These are phyloP conservation scores for Pholiota conissans DNA, from an alignment of 768 basidiomycete genomes.

Conservation along the genomic window DNA sequence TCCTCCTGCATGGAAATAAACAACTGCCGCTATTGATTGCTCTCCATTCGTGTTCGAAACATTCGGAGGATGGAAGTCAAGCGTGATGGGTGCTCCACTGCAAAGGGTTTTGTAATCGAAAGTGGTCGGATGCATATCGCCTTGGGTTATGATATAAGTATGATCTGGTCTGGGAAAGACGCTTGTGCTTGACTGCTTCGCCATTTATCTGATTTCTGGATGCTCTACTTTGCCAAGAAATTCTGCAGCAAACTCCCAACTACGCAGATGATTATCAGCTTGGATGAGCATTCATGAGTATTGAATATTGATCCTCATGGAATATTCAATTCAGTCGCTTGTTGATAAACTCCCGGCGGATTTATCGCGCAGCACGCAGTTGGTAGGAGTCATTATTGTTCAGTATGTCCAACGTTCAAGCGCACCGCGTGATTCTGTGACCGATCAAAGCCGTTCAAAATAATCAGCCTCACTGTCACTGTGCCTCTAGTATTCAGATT, in stretches of 20 bases:
- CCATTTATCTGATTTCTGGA: no score
- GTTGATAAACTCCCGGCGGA: no score
- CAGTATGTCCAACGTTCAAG: neutral
- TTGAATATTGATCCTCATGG: no score
- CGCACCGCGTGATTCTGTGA: neutral
- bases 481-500: no score
- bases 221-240: no score
- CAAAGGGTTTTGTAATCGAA: neutral
- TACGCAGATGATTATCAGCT: no score
- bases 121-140: neutral
- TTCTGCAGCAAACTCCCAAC: no score
- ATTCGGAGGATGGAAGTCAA: constrained; percentile 2
- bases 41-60: neutral
- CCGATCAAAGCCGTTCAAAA: neutral
- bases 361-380: neutral
- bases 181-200: no score
- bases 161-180: no score
- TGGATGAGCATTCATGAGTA: no score
- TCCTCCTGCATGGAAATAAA: constrained; percentile 10
- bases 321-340: no score
- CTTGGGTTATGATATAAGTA: neutral
- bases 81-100: neutral
- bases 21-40: constrained; percentile 27
- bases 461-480: no score
- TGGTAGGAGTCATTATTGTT: neutral